Evolutionary conservation across 2,329 filamentous ascomycete species (phyloP), one percentile per base, ranked within the genome.

Genomic region (Akanthomyces lecanii): DNA sequence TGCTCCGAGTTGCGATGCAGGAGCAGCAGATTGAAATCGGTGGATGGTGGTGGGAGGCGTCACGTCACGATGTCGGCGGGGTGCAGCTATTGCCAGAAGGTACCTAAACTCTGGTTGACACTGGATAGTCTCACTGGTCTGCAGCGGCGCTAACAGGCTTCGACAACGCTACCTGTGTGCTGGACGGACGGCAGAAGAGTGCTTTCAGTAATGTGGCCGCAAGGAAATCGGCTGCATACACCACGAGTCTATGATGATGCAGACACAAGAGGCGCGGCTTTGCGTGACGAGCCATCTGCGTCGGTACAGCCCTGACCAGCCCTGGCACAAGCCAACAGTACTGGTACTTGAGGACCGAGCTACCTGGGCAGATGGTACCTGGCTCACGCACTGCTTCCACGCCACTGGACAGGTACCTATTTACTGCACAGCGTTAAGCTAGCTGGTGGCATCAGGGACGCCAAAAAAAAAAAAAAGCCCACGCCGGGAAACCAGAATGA

Each of bases 11-110:
- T 50, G n/a, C 16, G 51, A 55, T 62, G 60, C 42, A 62, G 25
- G 51, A 62, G 60, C 51, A 42, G 59, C 33, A 40, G 59, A 33
- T 54, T 54, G 60, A 56, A 28, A 51, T 48, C 51, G 33, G 45
- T 59, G 33, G 51, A 55, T 21, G 21, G 44, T 48, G 42, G 59
- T 47, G 40, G 40, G 59, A 55, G 36, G 60, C 60, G 60, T 62
- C 60, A 62, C 60, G 60, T 62, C 60, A 62, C 60, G 60, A 51
- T 42, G 25, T 44, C 44, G 60, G 60, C 60, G 60, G 60, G 60
- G 60, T 61, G 58, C 47, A 60, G 55, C 42, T 36, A 11, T 11
- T 36, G 33, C 33, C 33, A 36, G 47, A 11, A 30, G 23, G 25
- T 51, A 51, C 16, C 18, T 47, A 47, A n/a, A 36, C 33, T 36